These are phyloP conservation scores for Microthyrium microscopicum DNA, from an alignment of 2,329 filamentous ascomycete genomes.

Conservation along the genomic window DNA sequence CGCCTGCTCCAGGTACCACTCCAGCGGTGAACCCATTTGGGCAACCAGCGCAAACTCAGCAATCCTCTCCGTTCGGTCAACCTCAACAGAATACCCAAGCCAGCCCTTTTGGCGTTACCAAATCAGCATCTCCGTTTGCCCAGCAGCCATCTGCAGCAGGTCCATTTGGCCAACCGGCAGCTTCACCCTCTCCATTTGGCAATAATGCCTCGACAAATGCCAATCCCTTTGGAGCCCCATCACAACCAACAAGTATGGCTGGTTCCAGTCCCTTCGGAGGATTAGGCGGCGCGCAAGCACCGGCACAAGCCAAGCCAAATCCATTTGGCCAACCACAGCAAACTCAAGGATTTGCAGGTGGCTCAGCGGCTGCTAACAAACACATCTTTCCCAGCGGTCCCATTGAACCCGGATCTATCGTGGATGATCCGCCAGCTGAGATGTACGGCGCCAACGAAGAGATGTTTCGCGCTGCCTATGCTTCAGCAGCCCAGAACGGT, in stretches of 20 bases:
- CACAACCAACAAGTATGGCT: not conserved
- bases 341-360: not conserved
- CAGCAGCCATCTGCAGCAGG: not conserved
- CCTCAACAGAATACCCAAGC: not conserved
- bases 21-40: not conserved
- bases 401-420: not conserved
- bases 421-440: constrained; percentile 5
- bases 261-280: not conserved
- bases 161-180: too few relatives aligned
- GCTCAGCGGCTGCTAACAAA: not conserved
- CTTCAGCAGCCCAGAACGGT: not conserved
- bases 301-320: not conserved
- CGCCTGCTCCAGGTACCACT: not conserved
- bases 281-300: too few relatives aligned
- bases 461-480: constrained; percentile 3
- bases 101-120: not conserved
- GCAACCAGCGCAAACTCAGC: not conserved
- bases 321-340: not conserved
- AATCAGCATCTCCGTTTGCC: not conserved
- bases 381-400: not conserved
- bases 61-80: not conserved
- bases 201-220: too few relatives aligned
- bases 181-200: too few relatives aligned
- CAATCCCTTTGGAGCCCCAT: too few relatives aligned
- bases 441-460: constrained; percentile 3